These are phyloP conservation scores for Antarctomyces pellizariae DNA, from an alignment of 495 filamentous ascomycete genomes.

Conservation along the genomic window DNA sequence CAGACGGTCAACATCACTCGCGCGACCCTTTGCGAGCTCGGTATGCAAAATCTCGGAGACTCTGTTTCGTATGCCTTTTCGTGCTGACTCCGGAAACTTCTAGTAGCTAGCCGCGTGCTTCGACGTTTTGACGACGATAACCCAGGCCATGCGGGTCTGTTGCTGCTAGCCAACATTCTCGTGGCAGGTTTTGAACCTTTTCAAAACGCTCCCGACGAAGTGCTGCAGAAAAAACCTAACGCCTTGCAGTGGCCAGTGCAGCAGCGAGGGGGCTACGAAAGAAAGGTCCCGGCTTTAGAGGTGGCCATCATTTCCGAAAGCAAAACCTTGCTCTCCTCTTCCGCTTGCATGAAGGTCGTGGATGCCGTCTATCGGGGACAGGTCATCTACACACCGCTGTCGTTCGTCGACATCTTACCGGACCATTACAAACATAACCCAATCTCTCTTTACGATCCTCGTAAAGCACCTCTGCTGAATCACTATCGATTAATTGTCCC, in stretches of 20 bases:
- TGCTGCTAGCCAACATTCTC: conserved; percentile 46
- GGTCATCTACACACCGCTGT: conserved; percentile 44
- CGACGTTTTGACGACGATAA: conserved; percentile 44
- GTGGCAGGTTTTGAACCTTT: conserved; percentile 53
- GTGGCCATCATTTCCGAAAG: conserved; percentile 47
- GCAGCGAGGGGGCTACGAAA: conserved; percentile 24
- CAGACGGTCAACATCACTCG: conserved; percentile 45
- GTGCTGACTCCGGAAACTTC: too few species aligned
- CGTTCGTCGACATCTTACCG: conserved; percentile 45
- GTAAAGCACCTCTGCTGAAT: conserved; percentile 39
- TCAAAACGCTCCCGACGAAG: conserved; percentile 31
- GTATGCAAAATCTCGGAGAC: too few species aligned
- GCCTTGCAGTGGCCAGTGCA: conserved; percentile 20
- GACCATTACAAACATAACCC: conserved; percentile 52
- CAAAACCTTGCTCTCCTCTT: conserved; percentile 38
- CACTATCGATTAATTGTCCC: conserved; percentile 55
- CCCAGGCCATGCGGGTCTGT: conserved; percentile 31
- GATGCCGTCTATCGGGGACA: conserved; percentile 44
- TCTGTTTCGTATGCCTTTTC: too few species aligned
- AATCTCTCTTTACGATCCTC: conserved; percentile 45
- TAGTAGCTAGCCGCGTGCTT: conserved; percentile 40
- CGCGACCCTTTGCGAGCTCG: conserved; percentile 41
- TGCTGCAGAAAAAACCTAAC: conserved; percentile 23
- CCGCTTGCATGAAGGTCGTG: conserved; percentile 46
- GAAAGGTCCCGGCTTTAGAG: conserved; percentile 42